Conservation (phyloP, 805 yeast genomes). For the Saturnispora galanensis region DNA sequence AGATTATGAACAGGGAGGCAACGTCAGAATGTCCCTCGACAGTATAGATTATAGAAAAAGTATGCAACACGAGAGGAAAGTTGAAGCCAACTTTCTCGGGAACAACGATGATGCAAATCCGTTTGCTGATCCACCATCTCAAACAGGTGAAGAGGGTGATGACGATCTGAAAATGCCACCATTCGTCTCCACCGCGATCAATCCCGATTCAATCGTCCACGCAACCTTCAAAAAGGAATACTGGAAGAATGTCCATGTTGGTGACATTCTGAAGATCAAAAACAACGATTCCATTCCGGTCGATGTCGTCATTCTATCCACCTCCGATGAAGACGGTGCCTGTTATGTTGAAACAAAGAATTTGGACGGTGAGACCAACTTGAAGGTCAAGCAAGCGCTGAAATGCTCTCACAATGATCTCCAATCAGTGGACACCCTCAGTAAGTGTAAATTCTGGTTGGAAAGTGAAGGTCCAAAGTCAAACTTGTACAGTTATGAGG, state of each 20-base stretch:
- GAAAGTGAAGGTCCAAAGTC: constrained; percentile 82
- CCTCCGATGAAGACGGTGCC: constrained; percentile 58
- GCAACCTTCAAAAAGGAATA: constrained; percentile 32
- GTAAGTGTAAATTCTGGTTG: constrained; percentile 50
- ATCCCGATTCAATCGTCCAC: constrained; percentile 10
- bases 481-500: constrained; percentile 67
- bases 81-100: constrained; percentile 8
- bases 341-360: constrained; percentile 74
- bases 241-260: constrained; percentile 72
- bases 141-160: constrained; percentile 11
- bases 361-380: constrained; percentile 71
- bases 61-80: constrained; percentile 15
- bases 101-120: constrained; percentile 13
- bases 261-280: constrained; percentile 58
- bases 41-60: constrained; percentile 27
- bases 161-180: constrained; percentile 17
- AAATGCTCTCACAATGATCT: constrained; percentile 38
- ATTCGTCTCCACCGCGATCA: constrained; percentile 21
- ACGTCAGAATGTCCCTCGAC: constrained; percentile 22
- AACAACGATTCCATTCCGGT: constrained; percentile 75
- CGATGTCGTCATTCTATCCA: constrained; percentile 55
- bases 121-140: constrained; percentile 20
- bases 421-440: constrained; percentile 36
- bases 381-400: constrained; percentile 67
- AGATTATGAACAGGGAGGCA: constrained; percentile 12